These are phyloP conservation scores for Nepenthes alata DNA, from an alignment of 179 eudicot species.

Conservation along the genomic window DNA sequence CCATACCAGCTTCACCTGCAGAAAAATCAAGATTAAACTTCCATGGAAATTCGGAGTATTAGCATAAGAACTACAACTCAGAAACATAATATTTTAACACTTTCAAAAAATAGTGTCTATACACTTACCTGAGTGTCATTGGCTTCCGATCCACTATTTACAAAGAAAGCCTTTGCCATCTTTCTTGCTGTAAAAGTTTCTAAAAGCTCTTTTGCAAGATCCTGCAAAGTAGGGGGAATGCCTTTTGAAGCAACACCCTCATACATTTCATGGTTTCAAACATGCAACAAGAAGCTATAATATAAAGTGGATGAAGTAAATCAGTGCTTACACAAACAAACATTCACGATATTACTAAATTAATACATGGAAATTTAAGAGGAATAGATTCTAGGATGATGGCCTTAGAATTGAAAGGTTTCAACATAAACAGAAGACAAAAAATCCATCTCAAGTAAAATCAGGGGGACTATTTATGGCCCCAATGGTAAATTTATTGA, in stretches of 20 bases:
- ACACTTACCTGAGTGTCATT: conserved; percentile 82
- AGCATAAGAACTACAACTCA: too few relatives aligned
- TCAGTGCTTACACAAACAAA: background rate
- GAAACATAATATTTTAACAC: too few relatives aligned
- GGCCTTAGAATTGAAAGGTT: too few relatives aligned
- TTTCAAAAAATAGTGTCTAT: background rate
- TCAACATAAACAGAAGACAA: too few relatives aligned
- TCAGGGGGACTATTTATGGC: too few relatives aligned
- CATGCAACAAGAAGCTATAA: background rate
- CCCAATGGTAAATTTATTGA: too few relatives aligned
- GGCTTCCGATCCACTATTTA: conserved; percentile 96
- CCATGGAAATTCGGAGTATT: background rate
- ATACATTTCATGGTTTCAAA: background rate
- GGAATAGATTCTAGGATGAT: background rate
- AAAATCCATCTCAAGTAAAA: too few relatives aligned
- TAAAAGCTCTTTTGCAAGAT: conserved; percentile 75
- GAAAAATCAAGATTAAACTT: background rate
- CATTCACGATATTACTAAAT: background rate
- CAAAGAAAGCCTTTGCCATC: conserved; percentile 83
- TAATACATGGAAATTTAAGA: background rate
- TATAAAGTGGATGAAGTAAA: background rate
- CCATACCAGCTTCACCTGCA: conserved; percentile 96
- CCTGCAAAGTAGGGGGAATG: conserved; percentile 29
- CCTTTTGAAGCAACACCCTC: background rate
- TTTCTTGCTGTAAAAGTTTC: conserved; percentile 59